Conservation (phyloP, 148 eudicot genomes). For the Rhododendron simsii region DNA sequence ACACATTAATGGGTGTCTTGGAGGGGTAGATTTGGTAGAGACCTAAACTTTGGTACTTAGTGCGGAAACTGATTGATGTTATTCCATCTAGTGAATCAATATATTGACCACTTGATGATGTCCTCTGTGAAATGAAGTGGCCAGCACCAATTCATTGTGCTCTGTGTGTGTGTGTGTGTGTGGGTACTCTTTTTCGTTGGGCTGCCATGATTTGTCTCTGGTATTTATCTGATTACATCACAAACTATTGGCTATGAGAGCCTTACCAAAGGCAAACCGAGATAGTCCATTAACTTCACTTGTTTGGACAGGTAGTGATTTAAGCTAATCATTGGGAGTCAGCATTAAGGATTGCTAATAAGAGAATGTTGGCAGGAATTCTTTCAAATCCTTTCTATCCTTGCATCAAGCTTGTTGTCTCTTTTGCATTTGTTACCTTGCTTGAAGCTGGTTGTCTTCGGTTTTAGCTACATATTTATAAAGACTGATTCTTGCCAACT, state of each 20-base stretch:
- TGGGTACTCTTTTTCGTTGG: background rate
- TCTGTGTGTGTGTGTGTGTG: background rate
- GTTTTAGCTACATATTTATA: background rate
- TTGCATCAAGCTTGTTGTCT: background rate
- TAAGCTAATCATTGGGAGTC: background rate
- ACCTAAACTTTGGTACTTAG: background rate
- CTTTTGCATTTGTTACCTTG: background rate
- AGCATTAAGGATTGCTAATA: background rate
- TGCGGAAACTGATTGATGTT: background rate
- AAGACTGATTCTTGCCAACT: background rate
- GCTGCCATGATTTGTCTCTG: background rate
- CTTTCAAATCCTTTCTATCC: background rate
- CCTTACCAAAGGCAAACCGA: background rate
- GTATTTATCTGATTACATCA: background rate
- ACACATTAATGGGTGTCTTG: background rate
- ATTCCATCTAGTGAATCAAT: background rate
- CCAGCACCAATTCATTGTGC: background rate
- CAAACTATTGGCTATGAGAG: background rate
- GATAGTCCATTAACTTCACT: background rate
- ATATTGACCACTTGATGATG: background rate
- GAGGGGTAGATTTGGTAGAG: background rate
- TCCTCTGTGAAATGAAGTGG: background rate
- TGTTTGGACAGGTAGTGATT: background rate
- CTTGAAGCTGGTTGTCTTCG: background rate
- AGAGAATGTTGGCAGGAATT: background rate